Percentiles rank a stretch among this genome's conserved stretches.
These are phyloP conservation scores for Rhizomucor miehei DNA, from an alignment of 371 early-diverging fungal species.

Conservation along the genomic window DNA sequence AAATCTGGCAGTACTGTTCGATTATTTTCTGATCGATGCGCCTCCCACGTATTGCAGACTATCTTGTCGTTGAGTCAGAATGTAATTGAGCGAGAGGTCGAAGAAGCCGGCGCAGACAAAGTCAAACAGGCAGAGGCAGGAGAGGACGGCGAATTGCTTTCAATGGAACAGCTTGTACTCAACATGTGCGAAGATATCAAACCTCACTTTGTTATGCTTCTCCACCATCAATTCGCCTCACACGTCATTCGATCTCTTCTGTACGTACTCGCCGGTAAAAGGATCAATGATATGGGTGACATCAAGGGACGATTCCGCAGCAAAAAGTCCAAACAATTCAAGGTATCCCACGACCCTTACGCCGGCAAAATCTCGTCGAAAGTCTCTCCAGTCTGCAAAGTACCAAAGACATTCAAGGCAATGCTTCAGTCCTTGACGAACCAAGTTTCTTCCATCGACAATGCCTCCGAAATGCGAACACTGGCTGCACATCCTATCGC, in stretches of 20 bases:
- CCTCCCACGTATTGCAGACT: constrained; percentile 85
- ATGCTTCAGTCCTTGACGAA: constrained; percentile 58
- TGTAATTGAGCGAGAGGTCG: constrained; percentile 72
- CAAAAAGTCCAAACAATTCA: constrained; percentile 66
- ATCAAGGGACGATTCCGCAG: constrained; percentile 55
- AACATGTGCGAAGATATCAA: constrained; percentile 65
- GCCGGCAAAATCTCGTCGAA: constrained; percentile 22
- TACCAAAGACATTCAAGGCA: constrained; percentile 61
- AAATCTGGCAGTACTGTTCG: constrained; percentile 47
- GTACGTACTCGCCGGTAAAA: constrained; percentile 66
- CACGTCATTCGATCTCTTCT: constrained; percentile 72
- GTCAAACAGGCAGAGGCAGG: constrained; percentile 21
- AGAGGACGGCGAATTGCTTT: constrained; percentile 52
- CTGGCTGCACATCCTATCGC: constrained; percentile 68
- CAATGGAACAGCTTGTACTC: constrained; percentile 64
- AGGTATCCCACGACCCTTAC: constrained; percentile 56
- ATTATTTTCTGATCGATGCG: constrained; percentile 80
- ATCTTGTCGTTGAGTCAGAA: constrained; percentile 69
- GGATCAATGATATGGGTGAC: constrained; percentile 54
- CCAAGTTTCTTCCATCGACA: constrained; percentile 50
- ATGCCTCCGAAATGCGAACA: constrained; percentile 57
- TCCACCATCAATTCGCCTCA: constrained; percentile 74
- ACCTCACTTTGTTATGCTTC: constrained; percentile 61
- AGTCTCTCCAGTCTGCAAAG: constrained; percentile 41
- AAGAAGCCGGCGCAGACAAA: constrained; percentile 23